Evolutionary conservation across 1,284 basidiomycete genomes (phyloP).

Genomic region (Apiotrichum montevideense): DNA sequence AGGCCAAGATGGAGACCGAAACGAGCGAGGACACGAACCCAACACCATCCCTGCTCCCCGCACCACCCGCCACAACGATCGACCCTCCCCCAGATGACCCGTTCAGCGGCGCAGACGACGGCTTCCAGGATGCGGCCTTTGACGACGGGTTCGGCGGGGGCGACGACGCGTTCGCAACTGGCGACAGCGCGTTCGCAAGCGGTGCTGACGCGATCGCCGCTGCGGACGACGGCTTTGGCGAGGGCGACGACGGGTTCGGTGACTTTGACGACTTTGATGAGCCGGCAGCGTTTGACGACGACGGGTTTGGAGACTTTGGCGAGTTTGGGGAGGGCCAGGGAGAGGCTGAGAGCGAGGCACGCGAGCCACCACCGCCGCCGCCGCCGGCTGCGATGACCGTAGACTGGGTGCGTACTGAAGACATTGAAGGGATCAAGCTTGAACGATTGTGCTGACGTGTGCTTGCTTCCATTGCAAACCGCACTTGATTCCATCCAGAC

Average conservation of each 20-base stretch:
- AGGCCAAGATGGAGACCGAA: no score
- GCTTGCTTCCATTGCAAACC: no score
- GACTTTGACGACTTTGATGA: conserved; percentile 46
- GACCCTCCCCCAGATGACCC: no score
- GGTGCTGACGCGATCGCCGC: neutral
- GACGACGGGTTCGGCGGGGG: no score
- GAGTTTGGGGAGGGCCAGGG: conserved; percentile 53
- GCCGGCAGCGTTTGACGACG: conserved; percentile 52
- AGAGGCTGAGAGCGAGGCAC: neutral
- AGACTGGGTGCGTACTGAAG: neutral
- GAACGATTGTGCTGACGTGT: no score
- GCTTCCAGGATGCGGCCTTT: no score
- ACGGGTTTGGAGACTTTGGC: conserved; percentile 68
- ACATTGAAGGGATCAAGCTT: no score
- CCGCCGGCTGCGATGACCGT: conserved; percentile 50
- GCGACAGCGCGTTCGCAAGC: neutral
- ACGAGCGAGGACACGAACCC: no score
- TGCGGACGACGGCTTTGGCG: neutral
- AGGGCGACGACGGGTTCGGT: conserved; percentile 59
- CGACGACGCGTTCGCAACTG: neutral
- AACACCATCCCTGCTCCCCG: no score
- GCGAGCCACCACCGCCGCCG: conserved; percentile 2
- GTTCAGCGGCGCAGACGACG: no score
- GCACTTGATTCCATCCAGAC: conserved; percentile 49
- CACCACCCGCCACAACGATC: no score